phyloP scores from a whole-genome alignment of 805 yeast genomes.

The Starmera pachycereana region DNA sequence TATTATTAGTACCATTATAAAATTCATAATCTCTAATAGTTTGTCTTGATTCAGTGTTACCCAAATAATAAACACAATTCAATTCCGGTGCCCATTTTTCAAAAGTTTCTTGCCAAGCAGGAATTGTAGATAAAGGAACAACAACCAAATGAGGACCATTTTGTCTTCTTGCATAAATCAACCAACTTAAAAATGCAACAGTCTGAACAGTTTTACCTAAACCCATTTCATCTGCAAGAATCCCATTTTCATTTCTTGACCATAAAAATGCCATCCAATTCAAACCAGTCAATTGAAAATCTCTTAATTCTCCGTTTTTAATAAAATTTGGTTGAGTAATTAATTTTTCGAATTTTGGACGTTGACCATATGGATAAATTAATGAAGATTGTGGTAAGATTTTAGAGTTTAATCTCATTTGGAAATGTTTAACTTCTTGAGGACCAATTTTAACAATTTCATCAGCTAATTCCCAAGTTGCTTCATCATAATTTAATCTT shows the following conservation, averaged over 20 bases:
- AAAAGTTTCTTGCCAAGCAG: slow-evolving; percentile 99
- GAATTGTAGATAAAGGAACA: slow-evolving; percentile 91
- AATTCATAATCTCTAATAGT: slow-evolving; percentile 81
- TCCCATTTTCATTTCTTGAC: slow-evolving; percentile 97
- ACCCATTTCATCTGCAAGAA: slow-evolving; percentile 98
- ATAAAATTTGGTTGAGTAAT: slow-evolving; percentile 80
- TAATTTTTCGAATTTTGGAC: slow-evolving; percentile 88
- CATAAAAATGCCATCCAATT: slow-evolving; percentile 99
- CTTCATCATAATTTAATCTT: slow-evolving; percentile 85
- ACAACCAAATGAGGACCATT: slow-evolving; percentile 96
- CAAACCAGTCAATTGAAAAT: slow-evolving; percentile 94
- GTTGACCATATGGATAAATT: slow-evolving; percentile 46
- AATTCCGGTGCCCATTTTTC: slow-evolving; percentile 97
- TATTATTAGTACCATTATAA: slow-evolving; percentile 28
- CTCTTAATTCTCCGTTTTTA: slow-evolving; percentile 86
- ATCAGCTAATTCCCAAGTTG: slow-evolving; percentile 94
- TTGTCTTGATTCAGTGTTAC: slow-evolving; percentile 79
- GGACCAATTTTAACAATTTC: slow-evolving; percentile 81
- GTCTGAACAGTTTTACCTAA: slow-evolving; percentile 97
- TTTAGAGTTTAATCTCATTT: slow-evolving; percentile 71
- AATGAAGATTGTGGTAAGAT: slow-evolving; percentile 77
- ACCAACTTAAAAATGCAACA: slow-evolving; percentile 89
- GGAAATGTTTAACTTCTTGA: slow-evolving; percentile 71
- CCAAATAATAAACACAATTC: slow-evolving; percentile 86
- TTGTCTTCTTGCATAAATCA: slow-evolving; percentile 89